Conservation (phyloP, 2,329 filamentous ascomycete genomes). For the Trichophyton mentagrophytes region DNA sequence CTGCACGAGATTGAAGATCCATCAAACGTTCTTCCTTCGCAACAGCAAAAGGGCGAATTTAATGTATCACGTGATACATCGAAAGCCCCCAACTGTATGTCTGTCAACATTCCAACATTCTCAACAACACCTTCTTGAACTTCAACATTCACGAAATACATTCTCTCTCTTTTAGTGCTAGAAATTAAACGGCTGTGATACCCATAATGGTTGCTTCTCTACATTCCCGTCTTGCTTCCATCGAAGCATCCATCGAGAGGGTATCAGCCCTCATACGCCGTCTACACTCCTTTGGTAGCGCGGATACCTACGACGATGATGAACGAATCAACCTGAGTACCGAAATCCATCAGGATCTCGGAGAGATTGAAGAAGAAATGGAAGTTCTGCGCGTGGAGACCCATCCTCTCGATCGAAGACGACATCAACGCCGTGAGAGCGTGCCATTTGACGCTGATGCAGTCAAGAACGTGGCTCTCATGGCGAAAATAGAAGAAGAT, state of each 20-base stretch:
- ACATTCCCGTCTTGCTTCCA: slow-evolving; percentile 37
- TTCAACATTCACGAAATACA: too few species aligned
- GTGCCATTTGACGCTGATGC: slow-evolving; percentile 50
- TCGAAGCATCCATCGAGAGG: slow-evolving; percentile 42
- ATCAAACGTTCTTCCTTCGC: not conserved
- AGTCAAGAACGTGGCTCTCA: slow-evolving; percentile 52
- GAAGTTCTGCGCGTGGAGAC: slow-evolving; percentile 67
- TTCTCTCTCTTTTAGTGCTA: not conserved
- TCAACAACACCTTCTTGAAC: not conserved
- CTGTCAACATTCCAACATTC: not conserved
- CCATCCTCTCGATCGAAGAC: slow-evolving; percentile 46
- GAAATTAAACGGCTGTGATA: not conserved
- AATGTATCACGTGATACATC: not conserved
- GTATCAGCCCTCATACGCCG: slow-evolving; percentile 44
- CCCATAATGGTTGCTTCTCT: slow-evolving; percentile 23
- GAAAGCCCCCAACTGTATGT: not conserved
- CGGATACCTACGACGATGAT: slow-evolving; percentile 50
- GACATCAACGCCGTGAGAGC: slow-evolving; percentile 31
- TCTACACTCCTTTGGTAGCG: slow-evolving; percentile 48
- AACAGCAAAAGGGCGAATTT: not conserved
- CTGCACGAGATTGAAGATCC: not conserved
- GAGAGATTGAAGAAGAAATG: slow-evolving; percentile 69
- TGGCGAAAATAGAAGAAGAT: slow-evolving; percentile 56
- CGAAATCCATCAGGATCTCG: slow-evolving; percentile 67
- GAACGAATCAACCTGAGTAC: slow-evolving; percentile 58